Base-by-base conservation (phyloP, 2,329 filamentous ascomycete species). In the Gnomoniopsis smithogilvyi region DNA sequence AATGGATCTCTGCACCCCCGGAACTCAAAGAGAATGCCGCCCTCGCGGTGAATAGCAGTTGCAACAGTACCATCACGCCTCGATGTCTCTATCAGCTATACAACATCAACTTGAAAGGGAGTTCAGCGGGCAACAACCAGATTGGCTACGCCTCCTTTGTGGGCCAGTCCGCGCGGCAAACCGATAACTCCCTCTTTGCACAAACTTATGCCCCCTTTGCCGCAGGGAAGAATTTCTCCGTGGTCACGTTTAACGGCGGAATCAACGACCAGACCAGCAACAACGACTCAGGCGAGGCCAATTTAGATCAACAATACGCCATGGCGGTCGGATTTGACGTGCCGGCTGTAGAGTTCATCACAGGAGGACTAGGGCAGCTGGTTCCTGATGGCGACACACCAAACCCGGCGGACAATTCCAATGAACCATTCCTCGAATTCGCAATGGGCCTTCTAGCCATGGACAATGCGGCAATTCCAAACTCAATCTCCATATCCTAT, bases 381-480 rank as follows among this genome's bases (percentile, higher is more conserved):
- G 66, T 43, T 65, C 68, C 24, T 64, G 68, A 60, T 48, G 68
- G n/a, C 41, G 64, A 24, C 56, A 61, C 17, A 56, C 67, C 22
- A 53, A 65, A 48, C 59, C 64, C 15, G 67, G 49, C 67, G 10
- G 64, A 74, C 63, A 80, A 86, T 64, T 75, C 74, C n/a, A 88
- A 89, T 69, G 87, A 89, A 73, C 86, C 86, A 0, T 90, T 88
- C 69, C 76, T 89, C 1, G 81, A 81, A 15, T 88, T 84, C 69
- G 77, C 88, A 7, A 77, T 82, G 56, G 83, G 83, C 67, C 72
- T 89, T 3, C 74, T 87, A 1, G 70, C 72, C 41, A 76, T 84
- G 47, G 72, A 77, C 8, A 77, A 82, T 51, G 67, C 74, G 2
- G 69, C 80, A 19, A 73, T 89, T 1, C 86, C 87, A 0, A 78